phyloP scores from a whole-genome alignment of 192 early-diverging fungal species.

The Entomortierella beljakovae region DNA sequence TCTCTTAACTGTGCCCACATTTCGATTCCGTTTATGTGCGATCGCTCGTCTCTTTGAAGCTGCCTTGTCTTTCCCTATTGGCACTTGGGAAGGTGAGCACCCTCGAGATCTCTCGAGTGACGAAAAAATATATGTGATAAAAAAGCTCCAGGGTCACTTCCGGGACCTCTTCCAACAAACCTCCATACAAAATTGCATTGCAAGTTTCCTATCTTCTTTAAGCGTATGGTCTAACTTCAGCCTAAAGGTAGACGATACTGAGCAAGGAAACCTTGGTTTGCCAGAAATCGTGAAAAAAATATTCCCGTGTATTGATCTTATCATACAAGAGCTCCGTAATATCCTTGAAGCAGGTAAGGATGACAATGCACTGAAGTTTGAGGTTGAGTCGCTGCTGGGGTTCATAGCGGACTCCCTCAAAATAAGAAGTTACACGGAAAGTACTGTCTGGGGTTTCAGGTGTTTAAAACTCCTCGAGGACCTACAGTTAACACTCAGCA shows the following conservation, averaged over 20 bases:
- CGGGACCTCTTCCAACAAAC: slow-evolving; percentile 17
- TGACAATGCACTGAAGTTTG: slow-evolving; percentile 3
- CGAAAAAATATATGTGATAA: slow-evolving; percentile 10
- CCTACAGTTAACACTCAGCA: slow-evolving; percentile 1
- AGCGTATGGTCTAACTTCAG: slow-evolving; percentile 1
- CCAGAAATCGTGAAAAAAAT: slow-evolving; percentile 13
- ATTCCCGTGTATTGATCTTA: slow-evolving; percentile 6
- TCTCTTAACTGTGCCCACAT: slow-evolving; percentile 11
- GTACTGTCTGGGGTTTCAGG: slow-evolving; percentile 2
- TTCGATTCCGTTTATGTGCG: slow-evolving; percentile 32
- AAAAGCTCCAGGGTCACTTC: slow-evolving; percentile 22
- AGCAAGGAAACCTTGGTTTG: background rate
- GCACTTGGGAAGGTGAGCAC: slow-evolving; percentile 6
- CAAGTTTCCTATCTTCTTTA: slow-evolving; percentile 1
- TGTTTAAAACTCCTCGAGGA: background rate
- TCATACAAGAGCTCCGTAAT: slow-evolving; percentile 25
- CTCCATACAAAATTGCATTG: background rate
- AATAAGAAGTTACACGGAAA: background rate
- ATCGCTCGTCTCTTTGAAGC: slow-evolving; percentile 35
- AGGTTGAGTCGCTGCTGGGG: slow-evolving; percentile 2
- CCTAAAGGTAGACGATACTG: background rate
- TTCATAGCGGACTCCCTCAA: slow-evolving; percentile 29
- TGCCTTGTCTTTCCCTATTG: slow-evolving; percentile 11
- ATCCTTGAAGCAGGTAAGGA: background rate
- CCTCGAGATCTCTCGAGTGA: slow-evolving; percentile 13